A percentile compares a stretch with the other conserved stretches of the same genome.
Evolutionary conservation across 179 eudicot species (phyloP).

Genomic region (Gypsophila paniculata): DNA sequence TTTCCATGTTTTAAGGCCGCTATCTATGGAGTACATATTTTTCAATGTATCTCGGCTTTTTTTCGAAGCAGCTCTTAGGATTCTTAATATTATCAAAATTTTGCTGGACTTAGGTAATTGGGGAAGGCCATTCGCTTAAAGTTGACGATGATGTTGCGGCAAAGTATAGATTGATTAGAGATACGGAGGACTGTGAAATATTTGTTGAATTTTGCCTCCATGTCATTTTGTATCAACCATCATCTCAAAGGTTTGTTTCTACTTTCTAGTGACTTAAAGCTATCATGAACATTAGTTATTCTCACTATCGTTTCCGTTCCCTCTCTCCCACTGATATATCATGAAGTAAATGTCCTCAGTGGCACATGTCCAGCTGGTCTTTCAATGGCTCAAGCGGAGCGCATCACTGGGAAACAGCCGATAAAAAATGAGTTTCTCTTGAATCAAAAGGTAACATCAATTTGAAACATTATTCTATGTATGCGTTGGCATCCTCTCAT

Average conservation of each 20-base stretch:
- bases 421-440: constrained; percentile 48
- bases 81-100: constrained; percentile 11
- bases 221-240: constrained; percentile 56
- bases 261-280: constrained; percentile 14
- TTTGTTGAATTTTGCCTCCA: constrained; percentile 92
- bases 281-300: neutral
- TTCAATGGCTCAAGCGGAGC: constrained; percentile 61
- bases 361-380: constrained; percentile 81
- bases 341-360: constrained; percentile 27
- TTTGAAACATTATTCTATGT: constrained; percentile 1
- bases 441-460: constrained; percentile 55
- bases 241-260: constrained; percentile 60
- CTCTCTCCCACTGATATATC: neutral
- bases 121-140: constrained; percentile 63
- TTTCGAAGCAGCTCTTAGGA: neutral
- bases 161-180: constrained; percentile 46
- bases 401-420: constrained; percentile 66
- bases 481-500: neutral
- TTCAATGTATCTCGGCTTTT: neutral
- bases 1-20: neutral
- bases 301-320: constrained; percentile 5
- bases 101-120: constrained; percentile 59
- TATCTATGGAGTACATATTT: neutral
- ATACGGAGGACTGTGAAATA: constrained; percentile 54
- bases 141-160: constrained; percentile 58